Percentiles rank a stretch among this genome's conserved stretches.
Conservation (phyloP, 805 yeast species). For the Metschnikowia kunwiensis region DNA sequence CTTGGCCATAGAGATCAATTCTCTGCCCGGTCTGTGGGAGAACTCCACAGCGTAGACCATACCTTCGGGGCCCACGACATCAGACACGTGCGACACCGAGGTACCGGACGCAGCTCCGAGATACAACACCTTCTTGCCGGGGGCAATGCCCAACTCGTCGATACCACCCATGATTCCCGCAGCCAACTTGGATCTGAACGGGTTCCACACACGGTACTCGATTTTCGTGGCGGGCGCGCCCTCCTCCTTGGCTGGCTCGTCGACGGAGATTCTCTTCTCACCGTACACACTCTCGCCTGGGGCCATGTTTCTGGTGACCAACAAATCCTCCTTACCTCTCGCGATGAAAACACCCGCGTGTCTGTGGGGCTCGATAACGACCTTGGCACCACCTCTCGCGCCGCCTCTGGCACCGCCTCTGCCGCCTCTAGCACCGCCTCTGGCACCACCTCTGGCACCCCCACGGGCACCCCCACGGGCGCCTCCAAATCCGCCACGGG, state of each 20-base stretch:
- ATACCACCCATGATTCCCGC: constrained; percentile 99
- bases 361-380: constrained; percentile 97
- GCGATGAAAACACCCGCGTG: constrained; percentile 99
- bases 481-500: constrained; percentile 37
- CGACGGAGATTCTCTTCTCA: constrained; percentile 92
- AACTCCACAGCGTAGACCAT: constrained; percentile 98
- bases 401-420: constrained; percentile 78
- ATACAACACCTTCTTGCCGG: constrained; percentile 96
- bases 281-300: constrained; percentile 99
- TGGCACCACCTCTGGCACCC: constrained; percentile 39
- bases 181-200: constrained; percentile 98
- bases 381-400: constrained; percentile 91
- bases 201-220: constrained; percentile 99
- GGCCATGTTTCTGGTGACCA: constrained; percentile 93
- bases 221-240: constrained; percentile 88
- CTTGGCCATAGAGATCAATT: constrained; percentile 98
- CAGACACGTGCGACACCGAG: constrained; percentile 97
- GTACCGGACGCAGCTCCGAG: constrained; percentile 99
- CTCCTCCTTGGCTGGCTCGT: constrained; percentile 87
- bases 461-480: constrained; percentile 33
- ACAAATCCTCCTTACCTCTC: constrained; percentile 98
- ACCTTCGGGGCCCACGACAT: constrained; percentile 99
- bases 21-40: constrained; percentile 99
- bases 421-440: constrained; percentile 54
- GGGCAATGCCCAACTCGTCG: constrained; percentile 94